Evolutionary conservation across 2,329 filamentous ascomycete species (phyloP), one percentile per base, ranked within the genome.

Genomic region (Fusarium sambucinum): DNA sequence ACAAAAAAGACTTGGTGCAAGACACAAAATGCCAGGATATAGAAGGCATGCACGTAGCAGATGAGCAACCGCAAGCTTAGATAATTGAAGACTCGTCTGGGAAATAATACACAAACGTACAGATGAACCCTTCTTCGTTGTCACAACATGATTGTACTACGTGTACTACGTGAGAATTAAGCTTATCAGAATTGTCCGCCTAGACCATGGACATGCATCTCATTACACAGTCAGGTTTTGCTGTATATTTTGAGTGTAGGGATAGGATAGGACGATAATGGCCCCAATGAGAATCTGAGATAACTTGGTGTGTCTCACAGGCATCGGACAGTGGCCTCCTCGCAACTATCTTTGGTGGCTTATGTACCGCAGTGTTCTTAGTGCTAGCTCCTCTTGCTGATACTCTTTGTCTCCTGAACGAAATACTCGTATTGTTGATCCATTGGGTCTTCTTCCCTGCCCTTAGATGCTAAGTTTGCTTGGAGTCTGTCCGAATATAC

Each of bases 161-260:
- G 29, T 19, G 13, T 9, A 41, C 44, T 35, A 35, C 19, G 29
- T 52, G 50, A 47, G 52, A 40, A 55, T 33, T 21, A 16, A 42
- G 23, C 35, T 55, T 57, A 51, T 60, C 33, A 59, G 56, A 48
- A 56, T 59, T 29, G 16, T 19, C n/a, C 23, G 40, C 47, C 21
- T 33, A 21, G 7, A 25, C 40, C 25, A 33, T 19, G 17, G 21
- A 46, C 21, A 27, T 25, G 12, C 14, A 37, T 46, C 51, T 61
- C 46, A 52, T 46, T 40, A 50, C 46, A 46, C 48, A 46, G 42
- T 66, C 38, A 55, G 53, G 55, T 46, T 19, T 47, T 41, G 25
- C 30, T 41, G 32, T 53, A 30, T 55, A 46, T 55, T 70, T 61
- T 50, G 57, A 62, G 59, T 62, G 70, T 70, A 63, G 62, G 68